A percentile compares a stretch with the other conserved stretches of the same genome.
Evolutionary conservation across 768 basidiomycete genomes (phyloP).

Genomic region (Podaxis mareebaensis): DNA sequence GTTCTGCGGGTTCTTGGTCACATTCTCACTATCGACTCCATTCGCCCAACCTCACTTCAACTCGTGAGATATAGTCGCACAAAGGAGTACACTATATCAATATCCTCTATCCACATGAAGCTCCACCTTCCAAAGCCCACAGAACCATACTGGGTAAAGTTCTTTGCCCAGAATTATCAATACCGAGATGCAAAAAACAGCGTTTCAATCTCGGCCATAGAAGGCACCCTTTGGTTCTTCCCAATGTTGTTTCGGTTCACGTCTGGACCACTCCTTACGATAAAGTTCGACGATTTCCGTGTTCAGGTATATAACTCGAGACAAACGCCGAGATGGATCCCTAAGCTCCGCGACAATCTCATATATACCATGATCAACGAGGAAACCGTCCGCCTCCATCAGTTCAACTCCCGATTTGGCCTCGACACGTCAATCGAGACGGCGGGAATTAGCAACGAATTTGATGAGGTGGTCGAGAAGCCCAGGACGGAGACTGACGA

Average conservation of each 20-base stretch:
- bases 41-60: constrained; percentile 1
- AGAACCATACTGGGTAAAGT: constrained; percentile 1
- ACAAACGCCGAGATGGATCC: neutral
- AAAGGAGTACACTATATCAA: neutral
- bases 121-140: neutral
- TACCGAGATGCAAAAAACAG: neutral
- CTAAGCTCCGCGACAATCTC: constrained; percentile 1
- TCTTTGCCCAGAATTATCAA: neutral
- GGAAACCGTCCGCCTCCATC: neutral
- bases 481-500: neutral
- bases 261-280: neutral
- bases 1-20: neutral
- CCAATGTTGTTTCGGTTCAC: constrained; percentile 8
- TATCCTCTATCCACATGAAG: neutral
- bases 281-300: constrained; percentile 1
- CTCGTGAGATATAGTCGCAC: neutral
- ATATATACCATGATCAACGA: neutral
- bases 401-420: neutral
- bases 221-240: constrained; percentile 8
- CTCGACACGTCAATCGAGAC: neutral
- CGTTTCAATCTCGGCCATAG: neutral
- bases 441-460: neutral
- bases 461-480: neutral
- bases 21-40: constrained; percentile 3
- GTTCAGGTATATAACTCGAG: neutral